phyloP scores from a whole-genome alignment of 2,329 filamentous ascomycete species.

The Alternaria incomplexa region DNA sequence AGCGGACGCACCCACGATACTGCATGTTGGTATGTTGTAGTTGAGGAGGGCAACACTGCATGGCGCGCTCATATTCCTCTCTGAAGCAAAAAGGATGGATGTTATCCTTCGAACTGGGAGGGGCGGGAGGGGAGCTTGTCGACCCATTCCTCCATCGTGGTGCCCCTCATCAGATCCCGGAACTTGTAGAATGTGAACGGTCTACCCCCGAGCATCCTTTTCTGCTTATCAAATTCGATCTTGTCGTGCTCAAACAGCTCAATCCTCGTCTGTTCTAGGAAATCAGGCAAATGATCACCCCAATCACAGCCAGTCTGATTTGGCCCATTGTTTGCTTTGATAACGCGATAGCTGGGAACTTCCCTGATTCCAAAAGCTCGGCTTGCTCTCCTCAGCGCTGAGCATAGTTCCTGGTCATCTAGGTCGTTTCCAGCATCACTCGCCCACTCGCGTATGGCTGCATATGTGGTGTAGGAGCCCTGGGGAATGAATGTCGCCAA shows the following conservation, averaged over 20 bases:
- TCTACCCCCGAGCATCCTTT: background rate
- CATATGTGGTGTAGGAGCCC: background rate
- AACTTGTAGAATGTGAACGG: background rate
- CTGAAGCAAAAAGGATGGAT: background rate
- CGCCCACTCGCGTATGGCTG: background rate
- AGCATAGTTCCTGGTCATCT: background rate
- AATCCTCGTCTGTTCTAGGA: background rate
- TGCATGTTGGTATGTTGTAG: background rate
- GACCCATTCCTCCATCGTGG: background rate
- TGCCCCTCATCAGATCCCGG: background rate
- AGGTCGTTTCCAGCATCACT: background rate
- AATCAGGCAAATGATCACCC: background rate
- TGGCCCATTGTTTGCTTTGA: background rate
- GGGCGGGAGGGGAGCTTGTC: background rate
- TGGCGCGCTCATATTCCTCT: background rate
- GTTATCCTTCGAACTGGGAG: background rate
- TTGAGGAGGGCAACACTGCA: background rate
- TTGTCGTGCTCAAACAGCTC: background rate
- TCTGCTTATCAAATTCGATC: background rate
- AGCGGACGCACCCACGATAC: background rate
- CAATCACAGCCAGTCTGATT: background rate
- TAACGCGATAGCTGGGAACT: background rate
- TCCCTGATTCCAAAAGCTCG: background rate
- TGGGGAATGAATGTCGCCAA: constrained; percentile 4
- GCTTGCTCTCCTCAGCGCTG: background rate